Base-by-base conservation (phyloP, 129 eudicot species). In the Centaurea solstitialis region DNA sequence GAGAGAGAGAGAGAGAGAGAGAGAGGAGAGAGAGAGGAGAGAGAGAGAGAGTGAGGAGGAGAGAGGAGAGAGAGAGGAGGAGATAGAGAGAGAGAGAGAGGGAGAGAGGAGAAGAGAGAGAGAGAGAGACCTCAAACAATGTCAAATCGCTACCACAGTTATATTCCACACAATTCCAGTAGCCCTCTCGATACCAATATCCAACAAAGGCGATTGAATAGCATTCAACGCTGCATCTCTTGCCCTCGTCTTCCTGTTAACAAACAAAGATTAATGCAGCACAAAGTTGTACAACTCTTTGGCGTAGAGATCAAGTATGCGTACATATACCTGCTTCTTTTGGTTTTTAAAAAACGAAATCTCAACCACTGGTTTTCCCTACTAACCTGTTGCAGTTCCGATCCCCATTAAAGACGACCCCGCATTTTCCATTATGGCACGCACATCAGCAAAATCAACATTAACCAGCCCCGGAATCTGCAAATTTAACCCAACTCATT, bases 381-480 rank as follows among this genome's bases (percentile, higher is more conserved):
- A 26, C 50, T 74, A 89, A 94, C 98, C 98, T 28, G 98, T 88
- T 28, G 92, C 99, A 62, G 94, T 92, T 87, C 99, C 99, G 45
- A 95, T 95, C 72, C 99, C 99, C 99, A 95, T 92, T 67, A 93
- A 80, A 17, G 99, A 91, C 17, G 99, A 95, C 30, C 99, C 99
- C 23, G 99, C 99, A 85, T 84, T 90, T 67, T 91, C 94, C 99
- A 95, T 95, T 69, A 95, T 93, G 39, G 99, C 94, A 41, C 98
- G 84, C 61, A 95, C 99, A 88, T 95, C 99, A 81, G 99, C 99
- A 91, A 95, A 95, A 93, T 95, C 99, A 20, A 95, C 99, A 87
- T 95, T 95, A 57, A 95, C 98, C 72, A 88, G 74, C n/a, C 99
- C 99, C 1, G 99, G 97, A 76, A 91, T 88, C 99, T 95, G 94